These are phyloP conservation scores for Boletus reticulatus DNA, from an alignment of 768 basidiomycete genomes.

Conservation along the genomic window DNA sequence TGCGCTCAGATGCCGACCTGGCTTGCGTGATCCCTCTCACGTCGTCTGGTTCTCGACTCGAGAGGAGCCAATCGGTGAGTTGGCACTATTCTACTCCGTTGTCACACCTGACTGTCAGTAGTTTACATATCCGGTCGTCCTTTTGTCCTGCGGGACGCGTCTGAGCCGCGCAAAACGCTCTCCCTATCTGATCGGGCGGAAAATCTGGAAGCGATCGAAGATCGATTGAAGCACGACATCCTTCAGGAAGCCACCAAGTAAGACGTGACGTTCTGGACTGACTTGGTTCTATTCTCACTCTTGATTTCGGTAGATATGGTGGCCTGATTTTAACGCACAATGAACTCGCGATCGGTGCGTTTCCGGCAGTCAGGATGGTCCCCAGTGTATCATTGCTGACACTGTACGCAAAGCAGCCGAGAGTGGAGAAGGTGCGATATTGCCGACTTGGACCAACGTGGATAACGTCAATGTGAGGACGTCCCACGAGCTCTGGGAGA, in stretches of 20 bases:
- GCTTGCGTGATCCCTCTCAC: slow-evolving; percentile 58
- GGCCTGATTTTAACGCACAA: slow-evolving; percentile 93
- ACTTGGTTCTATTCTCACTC: slow-evolving; percentile 4
- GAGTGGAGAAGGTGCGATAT: slow-evolving; percentile 73
- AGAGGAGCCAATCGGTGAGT: slow-evolving; percentile 90
- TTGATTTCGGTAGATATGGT: slow-evolving; percentile 59
- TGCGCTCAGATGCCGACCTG: slow-evolving; percentile 73
- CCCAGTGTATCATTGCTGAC: slow-evolving; percentile 38
- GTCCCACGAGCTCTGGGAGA: slow-evolving; percentile 80
- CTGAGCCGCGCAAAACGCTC: slow-evolving; percentile 77
- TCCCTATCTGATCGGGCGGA: slow-evolving; percentile 89
- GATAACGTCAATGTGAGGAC: slow-evolving; percentile 84
- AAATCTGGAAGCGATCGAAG: slow-evolving; percentile 92
- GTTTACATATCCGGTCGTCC: slow-evolving; percentile 90
- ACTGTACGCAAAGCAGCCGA: slow-evolving; percentile 40
- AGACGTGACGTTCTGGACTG: background rate
- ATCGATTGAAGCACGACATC: slow-evolving; percentile 87
- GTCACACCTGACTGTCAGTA: slow-evolving; percentile 9
- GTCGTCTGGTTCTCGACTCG: slow-evolving; percentile 97
- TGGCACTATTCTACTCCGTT: background rate
- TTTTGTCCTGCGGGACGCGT: slow-evolving; percentile 87
- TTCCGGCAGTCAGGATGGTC: too few species aligned
- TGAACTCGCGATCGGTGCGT: slow-evolving; percentile 50
- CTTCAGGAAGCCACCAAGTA: slow-evolving; percentile 78
- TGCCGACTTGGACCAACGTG: slow-evolving; percentile 93